Evolutionary conservation across 2,329 filamentous ascomycete species (phyloP).

Genomic region (Aureobasidium uvarum): DNA sequence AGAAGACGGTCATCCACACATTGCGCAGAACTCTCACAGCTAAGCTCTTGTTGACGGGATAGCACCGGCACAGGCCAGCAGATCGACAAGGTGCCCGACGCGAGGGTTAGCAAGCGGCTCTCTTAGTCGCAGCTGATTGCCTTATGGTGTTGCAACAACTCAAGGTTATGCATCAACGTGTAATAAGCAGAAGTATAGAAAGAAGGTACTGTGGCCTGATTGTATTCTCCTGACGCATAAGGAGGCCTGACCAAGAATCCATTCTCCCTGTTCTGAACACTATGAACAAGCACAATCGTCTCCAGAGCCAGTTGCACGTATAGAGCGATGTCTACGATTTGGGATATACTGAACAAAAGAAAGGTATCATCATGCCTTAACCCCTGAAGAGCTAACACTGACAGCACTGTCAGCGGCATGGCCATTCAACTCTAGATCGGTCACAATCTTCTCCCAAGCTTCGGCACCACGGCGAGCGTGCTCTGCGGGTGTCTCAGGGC

Average conservation of each 20-base stretch:
- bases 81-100: neutral
- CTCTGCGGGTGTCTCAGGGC: conserved; percentile 54
- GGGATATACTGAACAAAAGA: neutral
- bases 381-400: neutral
- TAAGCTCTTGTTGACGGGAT: neutral
- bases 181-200: too few species aligned
- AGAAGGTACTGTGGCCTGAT: neutral
- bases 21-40: neutral
- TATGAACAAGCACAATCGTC: neutral
- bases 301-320: neutral
- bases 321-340: neutral
- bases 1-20: neutral
- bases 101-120: too few species aligned
- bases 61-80: too few species aligned
- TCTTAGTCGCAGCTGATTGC: neutral
- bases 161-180: neutral
- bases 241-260: neutral
- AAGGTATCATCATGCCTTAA: neutral
- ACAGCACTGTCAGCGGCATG: conserved; percentile 12
- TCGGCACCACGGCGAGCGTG: conserved; percentile 48
- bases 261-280: neutral
- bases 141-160: neutral
- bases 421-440: conserved; percentile 14
- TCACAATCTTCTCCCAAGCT: conserved; percentile 49
- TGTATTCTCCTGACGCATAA: neutral